phyloP scores from a whole-genome alignment of 805 yeast species.

The Metschnikowia picachoensis region DNA sequence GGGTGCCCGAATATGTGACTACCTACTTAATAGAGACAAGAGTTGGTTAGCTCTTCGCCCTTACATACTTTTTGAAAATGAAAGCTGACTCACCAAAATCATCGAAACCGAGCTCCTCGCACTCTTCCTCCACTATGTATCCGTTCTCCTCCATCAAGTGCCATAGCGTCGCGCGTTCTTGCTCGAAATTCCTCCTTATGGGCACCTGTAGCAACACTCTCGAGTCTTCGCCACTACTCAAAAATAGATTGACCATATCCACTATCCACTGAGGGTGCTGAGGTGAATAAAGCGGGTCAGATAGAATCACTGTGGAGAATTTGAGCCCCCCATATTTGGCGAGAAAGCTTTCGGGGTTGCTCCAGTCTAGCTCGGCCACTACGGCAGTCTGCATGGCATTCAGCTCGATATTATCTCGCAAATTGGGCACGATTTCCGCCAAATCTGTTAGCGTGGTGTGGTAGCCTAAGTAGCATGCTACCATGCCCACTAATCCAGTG shows the following conservation, averaged over 20 bases:
- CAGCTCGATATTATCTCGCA: slow-evolving; percentile 52
- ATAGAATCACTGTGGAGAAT: slow-evolving; percentile 62
- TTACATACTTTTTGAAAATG: slow-evolving; percentile 38
- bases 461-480: slow-evolving; percentile 52
- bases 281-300: slow-evolving; percentile 87
- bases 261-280: slow-evolving; percentile 76
- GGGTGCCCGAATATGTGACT: not conserved
- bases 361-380: slow-evolving; percentile 75
- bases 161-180: slow-evolving; percentile 64
- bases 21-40: no score
- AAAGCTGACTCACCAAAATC: slow-evolving; percentile 78
- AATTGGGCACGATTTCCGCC: slow-evolving; percentile 69
- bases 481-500: slow-evolving; percentile 86
- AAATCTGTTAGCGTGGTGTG: slow-evolving; percentile 66
- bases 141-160: slow-evolving; percentile 38
- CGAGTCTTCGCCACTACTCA: slow-evolving; percentile 30
- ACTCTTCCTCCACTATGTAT: slow-evolving; percentile 33
- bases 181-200: slow-evolving; percentile 59
- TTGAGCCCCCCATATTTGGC: slow-evolving; percentile 21
- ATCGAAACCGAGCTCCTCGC: slow-evolving; percentile 64
- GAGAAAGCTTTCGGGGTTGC: slow-evolving; percentile 45
- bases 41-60: not conserved
- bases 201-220: slow-evolving; percentile 74
- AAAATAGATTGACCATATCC: slow-evolving; percentile 50
- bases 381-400: slow-evolving; percentile 38